phyloP scores from a whole-genome alignment of 2,329 filamentous ascomycete species.

The Chaetomium sp. region DNA sequence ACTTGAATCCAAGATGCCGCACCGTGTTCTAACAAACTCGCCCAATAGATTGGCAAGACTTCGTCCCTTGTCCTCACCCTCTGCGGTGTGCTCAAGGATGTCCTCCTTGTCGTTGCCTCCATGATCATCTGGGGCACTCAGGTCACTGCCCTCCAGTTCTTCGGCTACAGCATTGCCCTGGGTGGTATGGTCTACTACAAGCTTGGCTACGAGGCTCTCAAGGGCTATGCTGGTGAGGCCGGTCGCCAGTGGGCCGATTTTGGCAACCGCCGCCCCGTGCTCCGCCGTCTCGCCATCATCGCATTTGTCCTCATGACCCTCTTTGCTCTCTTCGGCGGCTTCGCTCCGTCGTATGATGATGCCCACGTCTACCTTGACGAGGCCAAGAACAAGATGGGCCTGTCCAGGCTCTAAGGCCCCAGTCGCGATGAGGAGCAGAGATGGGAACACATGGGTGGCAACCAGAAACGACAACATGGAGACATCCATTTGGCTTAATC shows the following conservation, averaged over 20 bases:
- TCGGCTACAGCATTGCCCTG: conserved; percentile 76
- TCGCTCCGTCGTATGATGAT: conserved; percentile 53
- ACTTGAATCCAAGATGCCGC: not conserved
- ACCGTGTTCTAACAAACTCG: conserved; percentile 23
- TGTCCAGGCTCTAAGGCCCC: conserved; percentile 21
- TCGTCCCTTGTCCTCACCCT: conserved; percentile 81
- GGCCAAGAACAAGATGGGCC: conserved; percentile 45
- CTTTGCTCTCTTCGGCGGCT: conserved; percentile 62
- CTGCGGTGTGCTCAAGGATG: conserved; percentile 82
- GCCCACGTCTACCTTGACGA: conserved; percentile 42
- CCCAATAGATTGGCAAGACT: conserved; percentile 72
- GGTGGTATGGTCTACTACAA: conserved; percentile 80
- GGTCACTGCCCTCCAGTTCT: conserved; percentile 69
- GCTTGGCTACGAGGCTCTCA: conserved; percentile 75
- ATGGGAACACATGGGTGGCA: conserved; percentile 1
- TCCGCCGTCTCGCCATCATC: conserved; percentile 72
- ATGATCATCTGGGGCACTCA: conserved; percentile 77
- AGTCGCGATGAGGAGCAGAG: not conserved
- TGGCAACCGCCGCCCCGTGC: conserved; percentile 65
- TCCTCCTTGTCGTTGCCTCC: conserved; percentile 71
- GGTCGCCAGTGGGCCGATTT: conserved; percentile 81
- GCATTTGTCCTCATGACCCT: conserved; percentile 55
- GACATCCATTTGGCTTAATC: conserved; percentile 8
- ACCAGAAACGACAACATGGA: not conserved
- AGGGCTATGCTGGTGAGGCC: conserved; percentile 67